These are phyloP conservation scores for Ascocoryne sarcoides DNA, from an alignment of 2,329 filamentous ascomycete genomes.

Conservation along the genomic window DNA sequence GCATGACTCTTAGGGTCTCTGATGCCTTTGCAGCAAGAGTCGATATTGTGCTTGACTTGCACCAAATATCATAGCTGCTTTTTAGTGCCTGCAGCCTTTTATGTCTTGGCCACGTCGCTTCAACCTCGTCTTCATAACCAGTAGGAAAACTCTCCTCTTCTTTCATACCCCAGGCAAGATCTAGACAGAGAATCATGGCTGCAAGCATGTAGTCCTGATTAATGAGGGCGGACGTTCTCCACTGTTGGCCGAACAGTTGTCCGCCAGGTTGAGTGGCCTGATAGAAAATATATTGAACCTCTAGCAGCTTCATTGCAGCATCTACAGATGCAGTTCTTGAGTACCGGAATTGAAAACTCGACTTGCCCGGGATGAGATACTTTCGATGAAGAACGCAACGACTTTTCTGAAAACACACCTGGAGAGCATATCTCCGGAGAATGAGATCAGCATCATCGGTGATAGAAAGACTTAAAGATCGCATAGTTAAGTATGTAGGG, in stretches of 20 bases:
- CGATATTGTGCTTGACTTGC: conserved; percentile 5
- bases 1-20: conserved; percentile 8
- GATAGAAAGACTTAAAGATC: conserved; percentile 29
- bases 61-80: conserved; percentile 9
- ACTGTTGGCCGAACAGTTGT: conserved; percentile 41
- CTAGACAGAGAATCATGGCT: conserved; percentile 48
- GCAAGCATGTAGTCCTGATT: conserved; percentile 53
- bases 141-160: neutral
- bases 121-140: conserved; percentile 5
- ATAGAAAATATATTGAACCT: conserved; percentile 38
- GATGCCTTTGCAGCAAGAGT: conserved; percentile 5
- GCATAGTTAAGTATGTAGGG: conserved; percentile 35
- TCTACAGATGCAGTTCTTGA: conserved; percentile 42
- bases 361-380: conserved; percentile 7
- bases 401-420: conserved; percentile 11
- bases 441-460: conserved; percentile 8
- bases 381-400: conserved; percentile 14
- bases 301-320: conserved; percentile 38
- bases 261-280: conserved; percentile 43
- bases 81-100: conserved; percentile 5
- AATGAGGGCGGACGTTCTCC: conserved; percentile 47
- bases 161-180: conserved; percentile 8
- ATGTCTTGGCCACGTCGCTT: conserved; percentile 7
- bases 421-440: conserved; percentile 8
- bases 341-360: conserved; percentile 34